A percentile compares a stretch with the other conserved stretches of the same genome.
phyloP scores from a whole-genome alignment of 805 yeast genomes.

The Metschnikowia colocasiae region DNA sequence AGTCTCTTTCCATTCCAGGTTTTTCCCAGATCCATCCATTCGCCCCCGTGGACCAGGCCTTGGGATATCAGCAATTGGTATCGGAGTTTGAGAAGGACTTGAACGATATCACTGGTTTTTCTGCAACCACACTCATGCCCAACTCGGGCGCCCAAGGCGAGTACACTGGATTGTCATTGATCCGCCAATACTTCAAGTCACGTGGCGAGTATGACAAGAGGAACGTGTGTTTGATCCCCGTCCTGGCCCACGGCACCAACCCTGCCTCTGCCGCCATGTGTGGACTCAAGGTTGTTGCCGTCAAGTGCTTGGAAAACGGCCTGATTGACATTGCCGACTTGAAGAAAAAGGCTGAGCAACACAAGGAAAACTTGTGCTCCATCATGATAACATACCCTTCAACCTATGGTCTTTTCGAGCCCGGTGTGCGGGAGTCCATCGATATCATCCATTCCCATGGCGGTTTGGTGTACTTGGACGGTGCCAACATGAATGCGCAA shows the following conservation, averaged over 20 bases:
- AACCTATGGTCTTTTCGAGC: slow-evolving; percentile 94
- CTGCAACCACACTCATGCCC: slow-evolving; percentile 88
- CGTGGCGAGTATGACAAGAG: slow-evolving; percentile 65
- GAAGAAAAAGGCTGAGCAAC: slow-evolving; percentile 63
- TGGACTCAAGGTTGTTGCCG: slow-evolving; percentile 89
- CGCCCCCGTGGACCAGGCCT: slow-evolving; percentile 84
- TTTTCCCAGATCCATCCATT: slow-evolving; percentile 88
- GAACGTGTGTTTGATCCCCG: slow-evolving; percentile 90
- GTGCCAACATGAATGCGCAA: slow-evolving; percentile 99
- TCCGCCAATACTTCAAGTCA: slow-evolving; percentile 68
- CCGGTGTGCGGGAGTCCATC: slow-evolving; percentile 80
- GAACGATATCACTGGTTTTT: slow-evolving; percentile 90
- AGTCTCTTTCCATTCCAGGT: slow-evolving; percentile 92
- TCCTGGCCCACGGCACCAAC: slow-evolving; percentile 96
- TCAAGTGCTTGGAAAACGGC: slow-evolving; percentile 82
- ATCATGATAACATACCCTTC: slow-evolving; percentile 97
- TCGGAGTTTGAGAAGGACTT: slow-evolving; percentile 77
- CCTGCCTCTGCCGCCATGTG: slow-evolving; percentile 99
- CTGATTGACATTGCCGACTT: slow-evolving; percentile 80
- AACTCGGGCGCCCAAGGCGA: slow-evolving; percentile 99
- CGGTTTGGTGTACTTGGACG: slow-evolving; percentile 96
- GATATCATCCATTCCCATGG: slow-evolving; percentile 82
- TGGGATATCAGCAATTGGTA: slow-evolving; percentile 76
- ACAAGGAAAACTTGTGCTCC: slow-evolving; percentile 73
- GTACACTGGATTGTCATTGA: slow-evolving; percentile 87